Evolutionary conservation across 2,329 filamentous ascomycete species (phyloP).

Genomic region (Tolypocladium ovalisporum): DNA sequence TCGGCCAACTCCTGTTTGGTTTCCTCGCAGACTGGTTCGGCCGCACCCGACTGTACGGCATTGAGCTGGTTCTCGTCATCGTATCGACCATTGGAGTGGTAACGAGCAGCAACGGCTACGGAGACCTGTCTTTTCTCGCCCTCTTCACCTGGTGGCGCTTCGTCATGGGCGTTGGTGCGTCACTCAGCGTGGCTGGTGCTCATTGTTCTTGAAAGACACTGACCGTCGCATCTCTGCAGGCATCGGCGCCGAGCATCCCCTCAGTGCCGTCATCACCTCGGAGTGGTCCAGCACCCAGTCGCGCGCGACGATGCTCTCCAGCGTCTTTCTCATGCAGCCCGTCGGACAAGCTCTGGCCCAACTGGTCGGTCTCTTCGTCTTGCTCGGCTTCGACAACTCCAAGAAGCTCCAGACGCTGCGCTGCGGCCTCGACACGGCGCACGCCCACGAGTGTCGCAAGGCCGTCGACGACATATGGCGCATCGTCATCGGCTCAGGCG

Average conservation of each 20-base stretch:
- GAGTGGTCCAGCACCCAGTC: slow-evolving; percentile 54
- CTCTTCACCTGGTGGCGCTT: slow-evolving; percentile 44
- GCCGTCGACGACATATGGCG: slow-evolving; percentile 53
- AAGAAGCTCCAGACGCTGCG: slow-evolving; percentile 31
- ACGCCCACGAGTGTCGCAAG: slow-evolving; percentile 33
- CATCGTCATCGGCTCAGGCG: slow-evolving; percentile 55
- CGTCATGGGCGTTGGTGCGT: slow-evolving; percentile 39
- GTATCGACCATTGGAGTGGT: slow-evolving; percentile 46
- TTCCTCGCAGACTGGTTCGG: slow-evolving; percentile 43
- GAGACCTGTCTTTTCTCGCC: slow-evolving; percentile 37
- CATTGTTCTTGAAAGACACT: background rate
- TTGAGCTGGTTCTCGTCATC: slow-evolving; percentile 44
- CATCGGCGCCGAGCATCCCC: slow-evolving; percentile 58
- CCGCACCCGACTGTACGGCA: slow-evolving; percentile 44
- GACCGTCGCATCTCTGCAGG: slow-evolving; percentile 21
- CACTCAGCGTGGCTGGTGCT: background rate
- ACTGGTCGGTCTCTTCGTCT: slow-evolving; percentile 44
- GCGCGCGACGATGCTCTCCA: slow-evolving; percentile 56
- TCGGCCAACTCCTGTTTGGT: slow-evolving; percentile 41
- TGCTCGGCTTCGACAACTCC: slow-evolving; percentile 32
- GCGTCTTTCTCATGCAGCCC: slow-evolving; percentile 60
- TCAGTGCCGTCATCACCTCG: slow-evolving; percentile 56
- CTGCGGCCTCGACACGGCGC: slow-evolving; percentile 33
- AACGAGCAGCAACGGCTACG: slow-evolving; percentile 38
- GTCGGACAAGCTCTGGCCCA: slow-evolving; percentile 56